A percentile compares a stretch with the other conserved stretches of the same genome.
These are phyloP conservation scores for Coemansia sp. DNA, from an alignment of 192 early-diverging fungal genomes.

Conservation along the genomic window DNA sequence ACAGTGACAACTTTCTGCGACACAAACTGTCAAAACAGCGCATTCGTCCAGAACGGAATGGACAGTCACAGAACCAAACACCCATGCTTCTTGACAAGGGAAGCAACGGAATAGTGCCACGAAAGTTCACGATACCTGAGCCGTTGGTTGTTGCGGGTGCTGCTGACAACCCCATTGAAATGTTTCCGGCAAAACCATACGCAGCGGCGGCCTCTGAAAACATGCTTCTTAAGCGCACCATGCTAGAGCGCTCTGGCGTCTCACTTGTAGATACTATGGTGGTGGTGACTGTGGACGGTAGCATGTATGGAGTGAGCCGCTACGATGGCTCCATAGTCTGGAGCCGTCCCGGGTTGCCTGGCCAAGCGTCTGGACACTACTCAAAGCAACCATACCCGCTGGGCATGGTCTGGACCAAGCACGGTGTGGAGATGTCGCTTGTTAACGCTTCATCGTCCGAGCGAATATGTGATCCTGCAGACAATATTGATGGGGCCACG, in stretches of 20 bases:
- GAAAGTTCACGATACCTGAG: slow-evolving; percentile 53
- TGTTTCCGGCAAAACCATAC: slow-evolving; percentile 43
- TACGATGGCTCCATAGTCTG: slow-evolving; percentile 46
- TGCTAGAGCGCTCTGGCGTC: slow-evolving; percentile 35
- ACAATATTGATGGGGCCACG: background rate
- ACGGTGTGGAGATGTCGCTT: slow-evolving; percentile 7
- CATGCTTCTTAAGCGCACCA: slow-evolving; percentile 35
- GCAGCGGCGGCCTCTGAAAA: slow-evolving; percentile 23
- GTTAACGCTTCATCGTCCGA: background rate
- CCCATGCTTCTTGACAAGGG: slow-evolving; percentile 32
- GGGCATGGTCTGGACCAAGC: slow-evolving; percentile 44
- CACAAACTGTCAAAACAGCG: background rate
- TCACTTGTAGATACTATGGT: slow-evolving; percentile 46
- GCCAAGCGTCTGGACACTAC: slow-evolving; percentile 4
- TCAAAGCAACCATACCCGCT: slow-evolving; percentile 15
- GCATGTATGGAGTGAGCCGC: slow-evolving; percentile 48
- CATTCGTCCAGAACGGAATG: background rate
- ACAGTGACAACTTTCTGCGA: background rate
- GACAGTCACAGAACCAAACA: slow-evolving; percentile 3
- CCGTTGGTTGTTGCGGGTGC: slow-evolving; percentile 49
- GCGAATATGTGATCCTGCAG: background rate
- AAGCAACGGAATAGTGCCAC: slow-evolving; percentile 36
- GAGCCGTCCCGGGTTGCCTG: slow-evolving; percentile 35
- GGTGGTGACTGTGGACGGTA: slow-evolving; percentile 49
- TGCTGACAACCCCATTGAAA: slow-evolving; percentile 38